A percentile compares a stretch with the other conserved stretches of the same genome.
phyloP scores from a whole-genome alignment of 2,329 filamentous ascomycete genomes.

The Raffaelea arxii region DNA sequence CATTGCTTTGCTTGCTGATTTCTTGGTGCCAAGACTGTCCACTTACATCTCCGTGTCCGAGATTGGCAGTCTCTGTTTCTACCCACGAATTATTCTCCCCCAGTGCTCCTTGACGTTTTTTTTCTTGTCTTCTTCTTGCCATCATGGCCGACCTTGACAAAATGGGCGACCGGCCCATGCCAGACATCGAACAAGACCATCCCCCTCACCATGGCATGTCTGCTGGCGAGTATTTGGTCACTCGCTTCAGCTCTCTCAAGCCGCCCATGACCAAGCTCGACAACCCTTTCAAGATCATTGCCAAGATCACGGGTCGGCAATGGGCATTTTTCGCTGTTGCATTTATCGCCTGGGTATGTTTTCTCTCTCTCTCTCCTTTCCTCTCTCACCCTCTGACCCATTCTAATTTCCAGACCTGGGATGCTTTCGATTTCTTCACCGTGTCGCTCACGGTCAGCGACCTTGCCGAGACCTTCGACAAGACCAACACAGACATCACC shows the following conservation, averaged over 20 bases:
- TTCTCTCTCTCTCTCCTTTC: background rate
- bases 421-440: slow-evolving; percentile 78
- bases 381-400: background rate
- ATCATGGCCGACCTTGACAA: slow-evolving; percentile 14
- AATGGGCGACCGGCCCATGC: slow-evolving; percentile 2
- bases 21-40: background rate
- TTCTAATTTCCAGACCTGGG: slow-evolving; percentile 39
- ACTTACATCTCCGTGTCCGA: background rate
- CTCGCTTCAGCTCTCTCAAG: slow-evolving; percentile 45
- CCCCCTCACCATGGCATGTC: slow-evolving; percentile 41
- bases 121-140: background rate
- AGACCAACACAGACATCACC: slow-evolving; percentile 55
- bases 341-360: slow-evolving; percentile 53
- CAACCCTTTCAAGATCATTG: slow-evolving; percentile 63
- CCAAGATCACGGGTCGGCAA: slow-evolving; percentile 51
- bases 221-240: slow-evolving; percentile 33
- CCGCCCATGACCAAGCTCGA: slow-evolving; percentile 44
- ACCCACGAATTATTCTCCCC: too few relatives aligned
- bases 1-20: too few relatives aligned
- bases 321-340: slow-evolving; percentile 73
- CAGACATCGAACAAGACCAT: slow-evolving; percentile 15
- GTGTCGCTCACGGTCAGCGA: slow-evolving; percentile 70
- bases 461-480: slow-evolving; percentile 42
- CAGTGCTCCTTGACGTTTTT: too few relatives aligned
- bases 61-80: too few relatives aligned